Percentiles rank a stretch among this genome's conserved stretches.
phyloP scores from a whole-genome alignment of 177 flowering plant species.

The Tripterygium wilfordii region DNA sequence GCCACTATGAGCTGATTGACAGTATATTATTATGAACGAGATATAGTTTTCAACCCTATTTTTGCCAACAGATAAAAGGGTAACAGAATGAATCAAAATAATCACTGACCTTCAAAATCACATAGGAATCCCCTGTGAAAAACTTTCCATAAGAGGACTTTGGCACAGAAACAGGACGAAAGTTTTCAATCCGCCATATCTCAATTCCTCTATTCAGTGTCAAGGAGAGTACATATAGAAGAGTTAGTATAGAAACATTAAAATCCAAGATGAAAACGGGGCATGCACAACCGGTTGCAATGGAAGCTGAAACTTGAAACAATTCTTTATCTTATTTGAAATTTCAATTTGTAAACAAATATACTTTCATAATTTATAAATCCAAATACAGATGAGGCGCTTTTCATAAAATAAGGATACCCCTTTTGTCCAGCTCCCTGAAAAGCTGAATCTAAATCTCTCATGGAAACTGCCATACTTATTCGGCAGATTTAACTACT shows the following conservation, averaged over 20 bases:
- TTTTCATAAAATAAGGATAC: constrained; percentile 61
- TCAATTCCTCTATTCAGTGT: constrained; percentile 75
- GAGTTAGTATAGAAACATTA: no score
- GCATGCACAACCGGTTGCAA: no score
- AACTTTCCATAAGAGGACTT: constrained; percentile 80
- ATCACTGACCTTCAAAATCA: constrained; percentile 70
- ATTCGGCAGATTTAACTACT: constrained; percentile 13
- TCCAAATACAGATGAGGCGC: neutral
- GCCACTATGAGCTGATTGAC: no score
- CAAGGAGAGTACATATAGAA: constrained; percentile 34
- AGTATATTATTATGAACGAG: no score
- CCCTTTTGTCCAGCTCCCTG: constrained; percentile 98
- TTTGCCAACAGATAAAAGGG: no score
- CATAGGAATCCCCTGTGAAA: constrained; percentile 89
- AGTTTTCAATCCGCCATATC: constrained; percentile 95
- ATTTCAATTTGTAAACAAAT: no score
- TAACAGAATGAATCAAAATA: neutral
- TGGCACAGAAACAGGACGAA: constrained; percentile 67
- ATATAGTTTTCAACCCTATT: no score
- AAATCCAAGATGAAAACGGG: neutral
- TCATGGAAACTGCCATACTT: constrained; percentile 88
- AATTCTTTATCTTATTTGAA: no score
- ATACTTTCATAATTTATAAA: neutral
- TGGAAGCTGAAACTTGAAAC: no score
- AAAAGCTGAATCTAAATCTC: constrained; percentile 87